A percentile compares a stretch with the other conserved stretches of the same genome.
Conservation (phyloP, 2,329 filamentous ascomycete species). For the Penicillium capsulatum region DNA sequence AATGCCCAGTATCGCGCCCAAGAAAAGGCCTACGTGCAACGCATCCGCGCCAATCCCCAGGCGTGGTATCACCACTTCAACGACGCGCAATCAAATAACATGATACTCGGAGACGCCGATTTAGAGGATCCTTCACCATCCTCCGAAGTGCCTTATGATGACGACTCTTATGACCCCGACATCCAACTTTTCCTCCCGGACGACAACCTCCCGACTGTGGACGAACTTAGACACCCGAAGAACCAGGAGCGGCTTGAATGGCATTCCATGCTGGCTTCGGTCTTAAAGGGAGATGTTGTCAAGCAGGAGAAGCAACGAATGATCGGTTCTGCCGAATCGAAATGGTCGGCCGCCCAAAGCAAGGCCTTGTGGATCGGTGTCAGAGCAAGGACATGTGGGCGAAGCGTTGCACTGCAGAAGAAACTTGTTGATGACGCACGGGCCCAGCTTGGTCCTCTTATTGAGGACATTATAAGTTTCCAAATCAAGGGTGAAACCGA, state of each 20-base stretch:
- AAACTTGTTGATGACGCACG: conserved; percentile 85
- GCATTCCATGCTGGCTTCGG: conserved; percentile 96
- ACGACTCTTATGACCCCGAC: conserved; percentile 82
- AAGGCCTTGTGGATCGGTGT: conserved; percentile 84
- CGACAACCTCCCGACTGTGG: conserved; percentile 78
- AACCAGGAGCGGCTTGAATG: conserved; percentile 91
- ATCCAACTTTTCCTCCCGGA: conserved; percentile 90
- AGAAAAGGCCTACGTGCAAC: conserved; percentile 91
- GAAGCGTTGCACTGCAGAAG: conserved; percentile 77
- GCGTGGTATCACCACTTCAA: conserved; percentile 62
- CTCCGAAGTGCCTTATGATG: conserved; percentile 75
- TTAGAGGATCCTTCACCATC: conserved; percentile 87
- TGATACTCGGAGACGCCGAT: conserved; percentile 72
- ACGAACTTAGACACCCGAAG: conserved; percentile 81
- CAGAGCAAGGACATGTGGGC: conserved; percentile 75
- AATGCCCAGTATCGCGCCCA: conserved; percentile 75
- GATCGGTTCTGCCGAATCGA: conserved; percentile 74
- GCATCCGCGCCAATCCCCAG: conserved; percentile 74
- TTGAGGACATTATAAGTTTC: conserved; percentile 89
- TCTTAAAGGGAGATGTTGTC: conserved; percentile 93
- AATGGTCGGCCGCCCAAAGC: conserved; percentile 63
- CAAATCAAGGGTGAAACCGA: conserved; percentile 91
- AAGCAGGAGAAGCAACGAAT: conserved; percentile 96
- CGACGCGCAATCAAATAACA: conserved; percentile 64
- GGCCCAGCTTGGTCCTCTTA: conserved; percentile 63